Evolutionary conservation across 352 stramenopile species (phyloP).

Genomic region (Pythium apleroticum): DNA sequence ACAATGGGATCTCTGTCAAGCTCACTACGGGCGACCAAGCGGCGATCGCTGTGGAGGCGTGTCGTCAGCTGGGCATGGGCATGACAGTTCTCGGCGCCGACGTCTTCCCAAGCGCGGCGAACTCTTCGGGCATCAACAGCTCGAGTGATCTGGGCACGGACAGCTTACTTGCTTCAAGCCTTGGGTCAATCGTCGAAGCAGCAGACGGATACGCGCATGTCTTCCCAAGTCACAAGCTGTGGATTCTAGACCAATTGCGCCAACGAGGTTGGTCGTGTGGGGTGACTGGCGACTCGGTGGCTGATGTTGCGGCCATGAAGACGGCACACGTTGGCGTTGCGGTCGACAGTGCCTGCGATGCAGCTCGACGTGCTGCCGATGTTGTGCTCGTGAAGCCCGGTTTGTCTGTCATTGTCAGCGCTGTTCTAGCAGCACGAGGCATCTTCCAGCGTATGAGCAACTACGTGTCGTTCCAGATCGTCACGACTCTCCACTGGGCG

Average conservation of each 20-base stretch:
- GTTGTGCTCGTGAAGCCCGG: constrained; percentile 94
- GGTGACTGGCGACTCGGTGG: constrained; percentile 79
- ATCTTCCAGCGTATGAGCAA: constrained; percentile 95
- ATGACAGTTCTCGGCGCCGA: constrained; percentile 85
- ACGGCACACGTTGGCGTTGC: constrained; percentile 77
- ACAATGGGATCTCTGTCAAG: constrained; percentile 94
- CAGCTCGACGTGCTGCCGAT: constrained; percentile 88
- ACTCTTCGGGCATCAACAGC: constrained; percentile 56
- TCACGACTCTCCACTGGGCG: constrained; percentile 90
- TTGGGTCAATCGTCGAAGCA: constrained; percentile 59
- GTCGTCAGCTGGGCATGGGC: constrained; percentile 89
- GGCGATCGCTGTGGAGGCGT: constrained; percentile 93
- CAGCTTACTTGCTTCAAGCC: background rate
- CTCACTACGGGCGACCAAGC: constrained; percentile 97
- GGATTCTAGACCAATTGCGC: constrained; percentile 87
- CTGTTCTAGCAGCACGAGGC: constrained; percentile 87
- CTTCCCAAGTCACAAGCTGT: constrained; percentile 91
- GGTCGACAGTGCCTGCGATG: constrained; percentile 85
- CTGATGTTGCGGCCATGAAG: constrained; percentile 69
- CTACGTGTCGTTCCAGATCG: constrained; percentile 94
- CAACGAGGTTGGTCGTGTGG: constrained; percentile 73
- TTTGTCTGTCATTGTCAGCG: constrained; percentile 90
- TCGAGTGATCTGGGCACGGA: constrained; percentile 28
- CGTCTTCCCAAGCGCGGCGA: constrained; percentile 34
- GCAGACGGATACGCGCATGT: constrained; percentile 95